phyloP scores from a whole-genome alignment of 2,329 filamentous ascomycete genomes.

The Botryotinia calthae region DNA sequence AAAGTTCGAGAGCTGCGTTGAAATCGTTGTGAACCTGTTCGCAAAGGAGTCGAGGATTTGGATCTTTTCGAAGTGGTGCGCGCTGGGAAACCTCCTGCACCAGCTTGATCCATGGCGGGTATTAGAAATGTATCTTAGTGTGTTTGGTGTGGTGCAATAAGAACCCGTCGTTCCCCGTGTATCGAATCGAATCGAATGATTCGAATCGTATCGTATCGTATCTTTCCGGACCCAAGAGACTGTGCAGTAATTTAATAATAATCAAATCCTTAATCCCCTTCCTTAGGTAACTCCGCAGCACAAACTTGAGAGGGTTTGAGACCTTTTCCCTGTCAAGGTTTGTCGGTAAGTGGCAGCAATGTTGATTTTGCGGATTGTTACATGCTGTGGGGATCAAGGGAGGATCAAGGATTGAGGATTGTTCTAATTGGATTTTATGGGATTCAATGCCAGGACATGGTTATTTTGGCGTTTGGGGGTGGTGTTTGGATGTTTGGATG shows the following conservation, averaged over 20 bases:
- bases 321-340: constrained; percentile 23
- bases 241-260: not conserved
- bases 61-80: constrained; percentile 18
- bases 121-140: constrained; percentile 1
- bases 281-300: constrained; percentile 8
- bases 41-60: constrained; percentile 18
- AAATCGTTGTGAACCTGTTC: constrained; percentile 16
- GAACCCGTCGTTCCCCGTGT: not conserved
- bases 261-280: constrained; percentile 4
- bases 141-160: constrained; percentile 4
- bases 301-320: constrained; percentile 13
- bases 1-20: constrained; percentile 15
- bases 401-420: not conserved
- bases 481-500: not conserved
- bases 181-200: not conserved
- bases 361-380: constrained; percentile 20
- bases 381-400: constrained; percentile 25
- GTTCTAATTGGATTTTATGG: constrained; percentile 1
- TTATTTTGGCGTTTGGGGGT: not conserved
- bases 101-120: constrained; percentile 25
- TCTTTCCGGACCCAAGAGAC: not conserved
- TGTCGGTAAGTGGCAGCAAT: constrained; percentile 27
- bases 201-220: not conserved
- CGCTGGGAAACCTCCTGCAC: constrained; percentile 17
- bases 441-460: not conserved